Conservation (phyloP, 2,329 filamentous ascomycete genomes). For the Arthrobotrys entomopaga region DNA sequence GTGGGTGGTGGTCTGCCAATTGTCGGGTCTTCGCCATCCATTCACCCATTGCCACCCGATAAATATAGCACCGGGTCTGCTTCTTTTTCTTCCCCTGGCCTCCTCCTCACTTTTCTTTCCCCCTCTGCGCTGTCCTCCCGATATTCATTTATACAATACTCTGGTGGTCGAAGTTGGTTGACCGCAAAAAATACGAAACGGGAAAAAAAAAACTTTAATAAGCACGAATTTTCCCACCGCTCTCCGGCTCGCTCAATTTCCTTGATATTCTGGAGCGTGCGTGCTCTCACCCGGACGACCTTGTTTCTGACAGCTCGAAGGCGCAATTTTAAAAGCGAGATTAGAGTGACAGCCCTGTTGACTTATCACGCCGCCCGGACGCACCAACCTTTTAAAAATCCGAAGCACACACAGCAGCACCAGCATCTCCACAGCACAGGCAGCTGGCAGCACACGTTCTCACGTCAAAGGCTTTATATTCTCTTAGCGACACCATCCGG, state of each 20-base stretch:
- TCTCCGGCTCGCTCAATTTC: slow-evolving; percentile 8
- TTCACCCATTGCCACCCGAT: slow-evolving; percentile 44
- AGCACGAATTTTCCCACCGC: slow-evolving; percentile 9
- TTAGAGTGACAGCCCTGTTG: slow-evolving; percentile 28
- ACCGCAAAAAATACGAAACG: neutral
- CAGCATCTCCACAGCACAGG: slow-evolving; percentile 5
- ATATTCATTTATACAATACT: slow-evolving; percentile 9
- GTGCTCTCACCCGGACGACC: slow-evolving; percentile 10
- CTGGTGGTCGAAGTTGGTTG: slow-evolving; percentile 13
- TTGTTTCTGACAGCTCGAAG: neutral
- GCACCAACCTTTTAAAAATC: slow-evolving; percentile 20
- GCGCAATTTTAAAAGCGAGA: slow-evolving; percentile 45
- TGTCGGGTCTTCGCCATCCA: slow-evolving; percentile 30
- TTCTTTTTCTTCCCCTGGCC: slow-evolving; percentile 28
- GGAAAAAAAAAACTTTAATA: neutral
- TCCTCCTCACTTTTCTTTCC: slow-evolving; percentile 19
- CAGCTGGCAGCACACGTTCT: slow-evolving; percentile 15
- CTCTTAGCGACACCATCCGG: slow-evolving; percentile 17
- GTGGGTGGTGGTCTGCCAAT: slow-evolving; percentile 25
- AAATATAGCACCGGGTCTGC: slow-evolving; percentile 49
- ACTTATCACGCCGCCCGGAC: slow-evolving; percentile 22
- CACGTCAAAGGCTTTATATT: slow-evolving; percentile 15
- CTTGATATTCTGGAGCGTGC: slow-evolving; percentile 4
- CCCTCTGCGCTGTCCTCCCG: slow-evolving; percentile 42
- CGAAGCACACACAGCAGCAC: slow-evolving; percentile 13